Evolutionary conservation across 495 filamentous ascomycete species (phyloP), one percentile per base, ranked within the genome.

Genomic region (Lophiotrema nucula): DNA sequence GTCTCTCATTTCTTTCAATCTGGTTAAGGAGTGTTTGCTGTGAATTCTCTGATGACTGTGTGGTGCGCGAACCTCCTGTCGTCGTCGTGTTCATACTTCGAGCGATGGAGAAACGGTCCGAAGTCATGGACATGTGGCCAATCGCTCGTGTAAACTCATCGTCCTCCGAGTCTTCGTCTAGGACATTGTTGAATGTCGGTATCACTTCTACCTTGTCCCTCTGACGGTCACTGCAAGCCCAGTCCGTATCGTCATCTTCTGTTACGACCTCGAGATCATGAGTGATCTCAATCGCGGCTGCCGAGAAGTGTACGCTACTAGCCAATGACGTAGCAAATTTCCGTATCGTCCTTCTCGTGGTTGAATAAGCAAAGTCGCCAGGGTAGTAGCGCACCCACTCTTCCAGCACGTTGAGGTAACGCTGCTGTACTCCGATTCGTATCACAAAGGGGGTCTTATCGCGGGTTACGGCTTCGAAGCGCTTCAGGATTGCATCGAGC

Each of bases 311-410:
- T 39, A 87, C 81, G 53, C 85, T 86, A 16, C 77, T 77, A 41
- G 88, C 80, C 28, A 97, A 71, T 11, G 78, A 76, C 16, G 74
- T 67, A 8, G 96, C 83, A 65, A 98, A 92, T 18, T 82, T 83
- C 23, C 82, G 77, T 50, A 96, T 74, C 6, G 75, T 79, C 59
- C 79, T 81, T 51, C 83, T 83, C 10, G 90, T 93, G 49, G 79
- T 79, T n/a, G 86, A 83, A 63, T 88, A 81, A 0, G 90, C 88
- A 75, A 97, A 95, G 72, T 98, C 93, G 2, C 89, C 92, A 0
- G 93, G 90, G 72, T 97, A 96, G 25, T 82, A 80, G n/a, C 84
- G 82, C 1, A 91, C 81, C 93, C 93, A 98, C 65, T 88, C 88
- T 4, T 89, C 86, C 50, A 97, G 73, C n/a, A 91, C 80, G 53